Base-by-base conservation (phyloP, 352 stramenopile species). In the Globisporangium recalcitrans region DNA sequence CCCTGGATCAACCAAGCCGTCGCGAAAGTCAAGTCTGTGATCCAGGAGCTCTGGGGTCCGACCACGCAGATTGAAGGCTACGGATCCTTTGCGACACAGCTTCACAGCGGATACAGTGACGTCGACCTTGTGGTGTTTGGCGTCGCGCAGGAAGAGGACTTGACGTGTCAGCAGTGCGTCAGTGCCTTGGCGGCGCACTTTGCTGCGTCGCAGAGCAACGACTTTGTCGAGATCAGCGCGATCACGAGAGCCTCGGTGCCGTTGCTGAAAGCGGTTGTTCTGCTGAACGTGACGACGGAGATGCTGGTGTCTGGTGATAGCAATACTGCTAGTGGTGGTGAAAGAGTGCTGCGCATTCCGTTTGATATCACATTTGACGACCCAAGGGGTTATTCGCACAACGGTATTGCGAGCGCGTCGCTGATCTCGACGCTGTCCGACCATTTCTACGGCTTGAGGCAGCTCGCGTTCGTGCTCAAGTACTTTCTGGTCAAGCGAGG, bases 401-500 rank as follows among this genome's bases (percentile, higher is more conserved):
- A 91, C 24, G 83, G 85, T 0, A 72, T 94, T 16, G 85, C 85
- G 16, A 94, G 83, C 60, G 85, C 82, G 6, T 75, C 78, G 8
- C 62, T 97, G 8, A 72, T 95, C 6, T 72, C 81, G 53, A 76
- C 74, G 13, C 69, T 97, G 26, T 73, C 73, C 7, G 66, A 67
- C 6, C 74, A 82, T 19, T 91, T 96, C 19, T 90, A 90, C 46
- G 87, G 86, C 0, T 62, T 97, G 24, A 73, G 80, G 0, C 87
- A 96, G 53, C 58, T 97, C 16, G 88, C 85, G 0, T 72, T 97
- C 26, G 86, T 97, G 9, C 68, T 97, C 22, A 97, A 97, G 69
- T 78, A 94, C 55, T 96, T 97, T 56, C 65, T 97, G 8, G 86
- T 81, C n/a, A 87, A 90, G 36, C 79, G 90, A 27, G 77, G 80